Base-by-base conservation (phyloP, 352 stramenopile species). In the Pythium periplocum region DNA sequence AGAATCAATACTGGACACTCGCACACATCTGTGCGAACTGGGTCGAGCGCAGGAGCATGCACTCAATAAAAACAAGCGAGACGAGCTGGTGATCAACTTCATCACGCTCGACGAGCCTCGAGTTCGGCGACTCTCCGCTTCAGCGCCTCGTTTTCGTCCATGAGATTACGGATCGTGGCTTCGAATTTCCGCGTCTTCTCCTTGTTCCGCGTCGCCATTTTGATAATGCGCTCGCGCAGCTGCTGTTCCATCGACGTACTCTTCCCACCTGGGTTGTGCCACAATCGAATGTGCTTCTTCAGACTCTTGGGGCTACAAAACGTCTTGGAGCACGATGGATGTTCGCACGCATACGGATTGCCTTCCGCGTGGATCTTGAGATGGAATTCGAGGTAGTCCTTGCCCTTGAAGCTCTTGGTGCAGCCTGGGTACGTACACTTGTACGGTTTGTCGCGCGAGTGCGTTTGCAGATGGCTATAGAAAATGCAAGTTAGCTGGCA, bases 371-470 rank as follows among this genome's bases (percentile, higher is more conserved):
- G 82, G 52, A 92, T 90, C 58, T 92, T 92, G n/a, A 92, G 59
- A 48, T 90, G 82, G 49, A 92, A 92, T 45, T 92, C 71, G 35
- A 92, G 61, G 52, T 92, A 92, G 35, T 92, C 82, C 53, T 92
- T 92, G 35, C 82, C 82, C 64, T 92, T 92, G 52, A 95, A 95
- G 61, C 84, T 89, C 72, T 95, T 95, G 34, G 68, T 78, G 55
- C 86, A 96, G 52, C 87, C 83, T 10, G 71, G 65, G 59, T 92
- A 93, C 49, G 79, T 87, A 66, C 84, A 95, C 50, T 89, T 87
- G 67, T 88, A 95, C 41, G 85, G 85, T 48, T 93, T 93, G 51
- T 90, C 71, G 7, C 80, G 72, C 34, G 85, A 93, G 66, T 96
- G 84, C 10, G 81, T 91, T 56, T 90, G 82, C 49, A 90, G 57